Evolutionary conservation across 805 yeast genomes (phyloP).

Genomic region (Saturnispora zaruensis): DNA sequence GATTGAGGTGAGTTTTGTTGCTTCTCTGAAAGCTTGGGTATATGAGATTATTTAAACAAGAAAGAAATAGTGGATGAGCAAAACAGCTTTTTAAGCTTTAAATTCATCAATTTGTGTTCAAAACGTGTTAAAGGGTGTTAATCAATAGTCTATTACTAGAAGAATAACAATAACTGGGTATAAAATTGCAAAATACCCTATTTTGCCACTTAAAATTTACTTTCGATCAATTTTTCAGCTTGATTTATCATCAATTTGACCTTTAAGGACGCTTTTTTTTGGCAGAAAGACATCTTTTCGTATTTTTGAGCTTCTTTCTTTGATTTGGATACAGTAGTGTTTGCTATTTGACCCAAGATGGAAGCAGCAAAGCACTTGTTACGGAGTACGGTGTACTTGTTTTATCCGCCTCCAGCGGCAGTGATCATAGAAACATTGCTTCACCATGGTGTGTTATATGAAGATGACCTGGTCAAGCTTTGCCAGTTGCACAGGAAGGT

Average conservation of each 20-base stretch:
- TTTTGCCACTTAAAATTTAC: too few species aligned
- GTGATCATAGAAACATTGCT: conserved; percentile 80
- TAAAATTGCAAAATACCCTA: too few species aligned
- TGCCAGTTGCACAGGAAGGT: conserved; percentile 83
- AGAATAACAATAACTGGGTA: too few species aligned
- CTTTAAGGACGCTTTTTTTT: not conserved
- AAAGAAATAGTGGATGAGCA: too few species aligned
- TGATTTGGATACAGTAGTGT: not conserved
- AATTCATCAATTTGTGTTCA: too few species aligned
- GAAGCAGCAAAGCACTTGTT: conserved; percentile 34
- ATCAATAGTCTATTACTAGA: too few species aligned
- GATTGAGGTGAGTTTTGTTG: too few species aligned
- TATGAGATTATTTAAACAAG: too few species aligned
- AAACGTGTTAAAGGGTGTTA: too few species aligned
- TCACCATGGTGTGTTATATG: conserved; percentile 82
- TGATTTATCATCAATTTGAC: not conserved
- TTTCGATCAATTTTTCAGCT: not conserved
- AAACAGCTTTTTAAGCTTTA: too few species aligned
- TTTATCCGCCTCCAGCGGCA: conserved; percentile 77
- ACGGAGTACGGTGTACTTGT: conserved; percentile 76
- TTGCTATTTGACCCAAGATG: not conserved
- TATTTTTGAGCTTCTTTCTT: not conserved
- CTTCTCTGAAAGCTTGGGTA: too few species aligned
- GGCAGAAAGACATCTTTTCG: not conserved
- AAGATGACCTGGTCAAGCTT: conserved; percentile 78